Evolutionary conservation across 352 stramenopile species (phyloP).

Genomic region (Globisporangium recalcitrans): DNA sequence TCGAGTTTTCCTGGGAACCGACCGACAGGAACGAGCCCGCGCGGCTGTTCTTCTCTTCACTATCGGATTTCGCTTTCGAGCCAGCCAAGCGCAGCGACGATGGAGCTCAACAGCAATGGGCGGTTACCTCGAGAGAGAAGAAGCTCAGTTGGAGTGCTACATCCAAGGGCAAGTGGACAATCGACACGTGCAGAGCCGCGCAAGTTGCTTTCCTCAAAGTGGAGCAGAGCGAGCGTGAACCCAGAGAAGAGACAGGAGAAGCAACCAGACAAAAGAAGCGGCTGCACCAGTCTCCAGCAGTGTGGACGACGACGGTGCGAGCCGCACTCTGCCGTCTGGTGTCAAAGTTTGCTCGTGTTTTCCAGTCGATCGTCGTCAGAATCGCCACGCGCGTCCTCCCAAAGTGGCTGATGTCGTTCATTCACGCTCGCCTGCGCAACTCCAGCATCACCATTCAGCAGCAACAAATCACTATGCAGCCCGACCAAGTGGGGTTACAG

Average conservation of each 20-base stretch:
- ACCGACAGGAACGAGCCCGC: slow-evolving; percentile 63
- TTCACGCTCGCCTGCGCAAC: neutral
- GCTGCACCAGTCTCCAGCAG: neutral
- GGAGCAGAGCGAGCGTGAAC: neutral
- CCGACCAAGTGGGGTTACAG: neutral
- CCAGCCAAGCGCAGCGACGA: neutral
- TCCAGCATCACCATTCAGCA: neutral
- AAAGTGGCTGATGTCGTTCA: slow-evolving; percentile 1
- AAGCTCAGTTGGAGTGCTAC: slow-evolving; percentile 7
- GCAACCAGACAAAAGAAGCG: neutral
- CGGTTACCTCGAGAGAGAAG: neutral
- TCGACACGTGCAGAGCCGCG: neutral
- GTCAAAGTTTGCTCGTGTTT: neutral
- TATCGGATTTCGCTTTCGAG: slow-evolving; percentile 15
- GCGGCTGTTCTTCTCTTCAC: slow-evolving; percentile 41
- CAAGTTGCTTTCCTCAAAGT: slow-evolving; percentile 10
- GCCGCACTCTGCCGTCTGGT: neutral
- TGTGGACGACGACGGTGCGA: neutral
- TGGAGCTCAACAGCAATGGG: neutral
- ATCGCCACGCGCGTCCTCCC: neutral
- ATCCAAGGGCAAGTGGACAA: slow-evolving; percentile 8
- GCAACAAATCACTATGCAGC: neutral
- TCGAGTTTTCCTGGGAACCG: slow-evolving; percentile 51
- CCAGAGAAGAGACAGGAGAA: neutral
- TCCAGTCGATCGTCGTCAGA: neutral